Evolutionary conservation across 176 grass and related monocot species (phyloP), one percentile per base, ranked within the genome.

Genomic region (Puya raimondii): DNA sequence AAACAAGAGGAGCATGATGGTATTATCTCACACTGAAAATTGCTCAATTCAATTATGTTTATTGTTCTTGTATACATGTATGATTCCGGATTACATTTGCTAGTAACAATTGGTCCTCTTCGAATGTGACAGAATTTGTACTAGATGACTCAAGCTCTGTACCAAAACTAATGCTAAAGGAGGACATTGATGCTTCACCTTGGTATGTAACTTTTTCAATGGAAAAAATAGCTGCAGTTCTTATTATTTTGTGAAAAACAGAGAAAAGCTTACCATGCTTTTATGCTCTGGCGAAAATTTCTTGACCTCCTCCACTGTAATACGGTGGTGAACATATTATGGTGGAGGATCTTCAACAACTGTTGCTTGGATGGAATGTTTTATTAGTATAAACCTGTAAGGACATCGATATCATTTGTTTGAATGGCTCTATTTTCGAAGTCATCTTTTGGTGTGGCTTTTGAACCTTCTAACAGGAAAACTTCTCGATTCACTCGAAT

Each of bases 101-200:
- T 61, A 61, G n/a, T 59, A 59, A 59, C 21, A 59, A 18, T 61
- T 61, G 16, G 56, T 61, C n/a, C 56, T 61, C 56, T 7, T 61
- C 7, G 2, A 42, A 42, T 61, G 56, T 61, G 21, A 20, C 56
- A 61, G 56, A 20, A 1, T 61, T 20, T 61, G 15, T 61, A 61
- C 56, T n/a, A 2, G n/a, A 61, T 18, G 56, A 61, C 2, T 61
- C 56, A 22, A 61, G 56, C 7, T 61, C 56, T 22, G 15, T 9
- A 61, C 56, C n/a, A 61, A 61, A 61, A 61, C 16, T 61, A 21
- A 20, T 61, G n/a, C 16, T 61, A 61, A 61, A 61, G 5, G 56
- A 61, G 56, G 56, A 20, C 4, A 20, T 21, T 3, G 21, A 16
- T 10, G 21, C 21, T 61, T n/a, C 56, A 61, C 21, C 21, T 10